Base-by-base conservation (phyloP, 116 monocot genomes). In the Posidonia oceanica region DNA sequence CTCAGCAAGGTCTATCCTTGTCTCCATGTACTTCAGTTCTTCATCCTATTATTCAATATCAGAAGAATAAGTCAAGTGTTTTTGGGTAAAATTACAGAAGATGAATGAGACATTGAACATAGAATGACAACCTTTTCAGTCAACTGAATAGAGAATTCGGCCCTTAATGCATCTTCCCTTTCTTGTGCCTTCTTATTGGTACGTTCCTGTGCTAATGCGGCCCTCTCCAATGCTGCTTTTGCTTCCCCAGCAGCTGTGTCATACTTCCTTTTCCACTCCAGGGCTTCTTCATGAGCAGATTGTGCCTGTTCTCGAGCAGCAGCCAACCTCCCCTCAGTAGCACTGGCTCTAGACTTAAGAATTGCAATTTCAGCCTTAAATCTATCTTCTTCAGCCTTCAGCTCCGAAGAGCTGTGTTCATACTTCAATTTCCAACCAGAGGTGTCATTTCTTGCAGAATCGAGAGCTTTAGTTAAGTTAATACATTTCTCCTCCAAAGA, bases 211-310 rank as follows among this genome's bases (percentile, higher is more conserved):
- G 74, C 70, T 39, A 79, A 16, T 63, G 89, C 80, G 55, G 88
- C 81, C 68, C 81, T 86, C 78, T 89, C 89, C 36, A 89, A 67
- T 69, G 87, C 83, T 51, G 56, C 54, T 79, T 87, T 97, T 40
- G 87, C 86, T 74, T 97, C 92, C 52, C 77, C 71, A 67, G 80
- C 69, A 71, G 85, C 85, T 51, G 72, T 69, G 39, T 89, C 89
- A 73, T 92, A 97, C 70, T 97, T 97, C 7, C 80, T 65, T 71
- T 85, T 91, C 96, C 96, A 97, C 59, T 92, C 96, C 23, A 39
- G 53, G 39, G 96, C 96, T 70, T 97, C 96, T 68, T 87, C 92
- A 44, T 83, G 78, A 54, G 89, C 84, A 68, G 87, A 83, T 37
- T 78, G 72, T 20, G 87, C 80, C 61, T 92, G 96, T 65, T 97